phyloP scores from a whole-genome alignment of 108 stramenopile species.

The Pseudonitzschia pungens region DNA sequence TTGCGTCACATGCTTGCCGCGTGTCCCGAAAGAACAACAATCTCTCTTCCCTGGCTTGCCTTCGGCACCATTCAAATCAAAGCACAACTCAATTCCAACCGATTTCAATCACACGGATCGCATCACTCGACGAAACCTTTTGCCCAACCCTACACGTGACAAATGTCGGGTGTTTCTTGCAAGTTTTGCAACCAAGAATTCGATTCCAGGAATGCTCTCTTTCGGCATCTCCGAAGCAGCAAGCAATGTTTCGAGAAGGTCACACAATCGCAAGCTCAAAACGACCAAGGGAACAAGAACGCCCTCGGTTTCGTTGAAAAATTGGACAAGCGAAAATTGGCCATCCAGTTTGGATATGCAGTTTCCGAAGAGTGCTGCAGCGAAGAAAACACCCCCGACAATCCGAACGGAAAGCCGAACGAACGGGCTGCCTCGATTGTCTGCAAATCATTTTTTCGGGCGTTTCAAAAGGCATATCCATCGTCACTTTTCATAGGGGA shows the following conservation, averaged over 20 bases:
- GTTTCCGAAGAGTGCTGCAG: neutral
- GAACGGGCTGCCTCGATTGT: neutral
- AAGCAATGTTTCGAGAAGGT: neutral
- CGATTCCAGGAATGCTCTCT: slow-evolving; percentile 65
- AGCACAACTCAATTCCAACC: too few species aligned
- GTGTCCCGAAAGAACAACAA: too few species aligned
- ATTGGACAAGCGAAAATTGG: slow-evolving; percentile 1
- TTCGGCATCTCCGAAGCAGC: slow-evolving; percentile 62
- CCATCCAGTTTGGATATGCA: slow-evolving; percentile 29
- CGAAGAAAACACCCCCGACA: neutral
- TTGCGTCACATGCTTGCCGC: too few species aligned
- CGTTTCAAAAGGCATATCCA: neutral
- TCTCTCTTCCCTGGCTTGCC: too few species aligned
- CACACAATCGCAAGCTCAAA: neutral
- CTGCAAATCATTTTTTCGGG: neutral
- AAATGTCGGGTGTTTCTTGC: neutral
- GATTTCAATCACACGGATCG: too few species aligned
- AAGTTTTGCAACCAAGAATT: slow-evolving; percentile 46
- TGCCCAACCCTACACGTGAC: neutral
- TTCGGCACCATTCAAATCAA: too few species aligned
- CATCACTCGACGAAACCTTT: too few species aligned
- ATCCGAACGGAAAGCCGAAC: neutral
- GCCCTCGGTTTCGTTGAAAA: neutral
- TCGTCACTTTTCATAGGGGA: slow-evolving; percentile 33
- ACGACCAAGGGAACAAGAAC: neutral